Base-by-base conservation (phyloP, 495 filamentous ascomycete species). In the Pyrenula massariospora region DNA sequence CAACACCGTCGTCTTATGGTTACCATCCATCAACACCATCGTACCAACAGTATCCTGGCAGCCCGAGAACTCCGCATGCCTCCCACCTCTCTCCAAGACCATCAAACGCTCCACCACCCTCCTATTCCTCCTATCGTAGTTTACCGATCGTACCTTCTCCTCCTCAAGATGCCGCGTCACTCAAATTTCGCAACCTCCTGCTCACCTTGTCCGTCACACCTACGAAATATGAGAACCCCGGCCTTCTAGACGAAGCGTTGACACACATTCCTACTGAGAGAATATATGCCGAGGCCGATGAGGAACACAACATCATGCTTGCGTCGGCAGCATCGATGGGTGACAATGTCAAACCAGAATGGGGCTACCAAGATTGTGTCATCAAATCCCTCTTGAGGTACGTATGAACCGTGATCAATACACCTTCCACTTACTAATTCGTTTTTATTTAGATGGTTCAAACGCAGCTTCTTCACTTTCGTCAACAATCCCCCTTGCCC, bases 281-380 rank as follows among this genome's bases (percentile, higher is more conserved):
- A 59, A 85, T 99, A 63, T 96, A 97, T 68, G 79, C 84, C 52
- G 91, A 96, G 64, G 93, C 93, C 42, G 90, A 97, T 65, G 91
- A 97, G 62, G 91, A 97, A 66, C 82, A 79, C 55, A 86, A 96
- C 61, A 84, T 96, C 47, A 72, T 95, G 57, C 81, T 86, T 61
- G 93, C 90, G 0, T 81, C 92, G 66, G 92, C 93, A 10, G 86
- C 84, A 62, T 92, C 87, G 61, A 79, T 95, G 65, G 87, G 86
- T 1, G 80, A 84, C 52, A 82, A 81, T 22, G 77, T 79, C 56
- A 87, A 85, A 63, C 81, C 92, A 15, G 88, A 93, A 78, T 99
- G 94, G 94, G 91, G 90, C 12, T 96, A 96, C 64, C 94, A 97
- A 70, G 93, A 99, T 73, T 99, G 92, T 73, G 88, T 96, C 25